These are phyloP conservation scores for Tolypocladium ovalisporum DNA, from an alignment of 2,329 filamentous ascomycete genomes.

Conservation along the genomic window DNA sequence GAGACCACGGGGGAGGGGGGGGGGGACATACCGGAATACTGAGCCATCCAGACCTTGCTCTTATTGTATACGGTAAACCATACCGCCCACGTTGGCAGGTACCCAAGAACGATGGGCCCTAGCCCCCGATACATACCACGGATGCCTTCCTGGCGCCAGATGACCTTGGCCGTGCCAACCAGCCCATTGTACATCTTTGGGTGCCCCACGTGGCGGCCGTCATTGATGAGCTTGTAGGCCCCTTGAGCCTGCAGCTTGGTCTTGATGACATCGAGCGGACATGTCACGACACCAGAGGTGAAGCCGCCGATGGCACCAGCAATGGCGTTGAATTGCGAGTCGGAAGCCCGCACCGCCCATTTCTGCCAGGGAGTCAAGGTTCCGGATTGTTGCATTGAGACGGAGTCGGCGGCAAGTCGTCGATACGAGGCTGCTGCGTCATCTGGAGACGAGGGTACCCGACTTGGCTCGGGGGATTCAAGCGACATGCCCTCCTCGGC, in stretches of 20 bases:
- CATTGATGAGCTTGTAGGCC: constrained; percentile 52
- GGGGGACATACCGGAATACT: constrained; percentile 45
- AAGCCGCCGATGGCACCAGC: constrained; percentile 84
- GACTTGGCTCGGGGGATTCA: constrained; percentile 26
- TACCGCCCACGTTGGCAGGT: constrained; percentile 95
- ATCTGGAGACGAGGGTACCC: constrained; percentile 18
- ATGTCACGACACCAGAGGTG: constrained; percentile 88
- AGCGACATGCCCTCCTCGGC: constrained; percentile 36
- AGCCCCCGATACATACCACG: constrained; percentile 87
- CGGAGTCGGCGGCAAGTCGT: constrained; percentile 13
- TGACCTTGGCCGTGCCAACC: constrained; percentile 72
- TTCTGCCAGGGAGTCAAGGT: constrained; percentile 36
- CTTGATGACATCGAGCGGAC: constrained; percentile 97
- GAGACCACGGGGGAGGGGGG: neutral
- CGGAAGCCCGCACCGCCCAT: constrained; percentile 45
- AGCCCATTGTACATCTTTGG: constrained; percentile 71
- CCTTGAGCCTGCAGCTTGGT: constrained; percentile 95
- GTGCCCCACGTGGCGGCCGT: constrained; percentile 36
- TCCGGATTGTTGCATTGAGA: constrained; percentile 18
- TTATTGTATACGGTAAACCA: constrained; percentile 96
- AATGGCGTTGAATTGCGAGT: constrained; percentile 67
- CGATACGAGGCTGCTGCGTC: constrained; percentile 24
- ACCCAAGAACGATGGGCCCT: constrained; percentile 88
- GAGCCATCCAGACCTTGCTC: constrained; percentile 63
- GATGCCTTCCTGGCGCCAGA: constrained; percentile 81